Evolutionary conservation across 345 rosid genomes (phyloP), one percentile per base, ranked within the genome.

Genomic region (Physaria fendleri): DNA sequence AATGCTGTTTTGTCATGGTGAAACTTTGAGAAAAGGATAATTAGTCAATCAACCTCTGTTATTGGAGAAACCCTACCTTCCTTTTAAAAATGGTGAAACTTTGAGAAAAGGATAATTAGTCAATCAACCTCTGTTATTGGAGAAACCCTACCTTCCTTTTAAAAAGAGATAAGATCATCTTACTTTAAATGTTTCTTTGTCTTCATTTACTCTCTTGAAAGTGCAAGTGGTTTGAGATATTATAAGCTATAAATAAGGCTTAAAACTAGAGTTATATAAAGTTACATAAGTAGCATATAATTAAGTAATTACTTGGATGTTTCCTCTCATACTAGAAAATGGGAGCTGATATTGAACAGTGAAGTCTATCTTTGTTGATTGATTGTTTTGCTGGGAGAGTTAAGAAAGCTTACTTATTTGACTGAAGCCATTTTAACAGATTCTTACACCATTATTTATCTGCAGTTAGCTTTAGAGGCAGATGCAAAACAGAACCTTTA

Each of bases 31-130:
- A 61, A 53, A 53, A 37, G 24, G 68, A 46, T 62, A 38, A 50
- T 44, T 37, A 44, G 20, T 38, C 5, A 29, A 35, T 38, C 41
- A 38, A 59, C 34, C 55, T 68, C 60, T 30, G 18, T 52, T 68
- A 52, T 68, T 60, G 62, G 58, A 39, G 52, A 62, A 5, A 46
- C 58, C 46, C 58, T 16, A 45, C 63, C 56, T 55, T 51, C 41
- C 39, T 55, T 62, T 46, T 38, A 45, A 30, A 46, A 53, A 16
- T n/a, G n/a, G n/a, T n/a, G n/a, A n/a, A n/a, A n/a, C n/a, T n/a
- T n/a, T 43, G 49, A 43, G 68, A 61, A 53, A 53, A 37, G 24
- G 68, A 46, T 62, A 38, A 50, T 44, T 37, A 44, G 20, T 38
- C 5, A 29, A 35, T 38, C 41, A 38, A 59, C 34, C 55, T 68